These are phyloP conservation scores for Ogataea nakhonphanomensis DNA, from an alignment of 805 yeast species.

Conservation along the genomic window DNA sequence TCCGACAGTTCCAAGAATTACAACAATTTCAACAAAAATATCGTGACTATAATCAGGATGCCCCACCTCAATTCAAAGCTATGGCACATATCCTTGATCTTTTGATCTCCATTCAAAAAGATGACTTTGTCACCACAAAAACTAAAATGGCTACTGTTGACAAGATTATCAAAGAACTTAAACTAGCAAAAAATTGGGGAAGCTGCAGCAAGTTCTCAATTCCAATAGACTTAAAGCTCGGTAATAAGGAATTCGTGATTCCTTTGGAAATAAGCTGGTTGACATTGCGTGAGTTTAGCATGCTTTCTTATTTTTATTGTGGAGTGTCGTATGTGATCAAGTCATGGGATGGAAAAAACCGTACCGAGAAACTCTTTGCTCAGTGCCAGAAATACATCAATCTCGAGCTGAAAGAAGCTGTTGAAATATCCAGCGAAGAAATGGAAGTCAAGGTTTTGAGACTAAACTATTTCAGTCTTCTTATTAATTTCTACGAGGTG, in stretches of 20 bases:
- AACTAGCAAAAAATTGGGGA: slow-evolving; percentile 20
- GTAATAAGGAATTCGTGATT: slow-evolving; percentile 10
- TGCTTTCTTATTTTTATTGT: slow-evolving; percentile 39
- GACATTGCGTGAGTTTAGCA: slow-evolving; percentile 40
- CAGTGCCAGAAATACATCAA: slow-evolving; percentile 36
- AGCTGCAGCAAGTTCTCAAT: slow-evolving; percentile 9
- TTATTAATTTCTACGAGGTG: slow-evolving; percentile 35
- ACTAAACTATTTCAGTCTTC: slow-evolving; percentile 30
- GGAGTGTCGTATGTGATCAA: slow-evolving; percentile 39
- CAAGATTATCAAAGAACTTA: slow-evolving; percentile 25
- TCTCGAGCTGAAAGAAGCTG: slow-evolving; percentile 22
- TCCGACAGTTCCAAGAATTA: slow-evolving; percentile 19
- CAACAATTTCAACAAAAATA: slow-evolving; percentile 6
- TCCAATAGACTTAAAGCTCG: slow-evolving; percentile 1
- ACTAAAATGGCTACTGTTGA: slow-evolving; percentile 30
- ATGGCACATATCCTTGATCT: slow-evolving; percentile 29
- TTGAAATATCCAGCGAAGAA: slow-evolving; percentile 18
- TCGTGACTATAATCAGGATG: not conserved
- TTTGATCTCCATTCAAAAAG: slow-evolving; percentile 28
- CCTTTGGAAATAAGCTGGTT: slow-evolving; percentile 38
- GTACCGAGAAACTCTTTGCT: slow-evolving; percentile 36
- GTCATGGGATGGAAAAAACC: slow-evolving; percentile 33
- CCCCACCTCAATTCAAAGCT: slow-evolving; percentile 35
- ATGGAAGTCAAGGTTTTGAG: slow-evolving; percentile 28
- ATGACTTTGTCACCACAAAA: slow-evolving; percentile 28